These are phyloP conservation scores for Apiosordaria backusii DNA, from an alignment of 495 filamentous ascomycete genomes.

Conservation along the genomic window DNA sequence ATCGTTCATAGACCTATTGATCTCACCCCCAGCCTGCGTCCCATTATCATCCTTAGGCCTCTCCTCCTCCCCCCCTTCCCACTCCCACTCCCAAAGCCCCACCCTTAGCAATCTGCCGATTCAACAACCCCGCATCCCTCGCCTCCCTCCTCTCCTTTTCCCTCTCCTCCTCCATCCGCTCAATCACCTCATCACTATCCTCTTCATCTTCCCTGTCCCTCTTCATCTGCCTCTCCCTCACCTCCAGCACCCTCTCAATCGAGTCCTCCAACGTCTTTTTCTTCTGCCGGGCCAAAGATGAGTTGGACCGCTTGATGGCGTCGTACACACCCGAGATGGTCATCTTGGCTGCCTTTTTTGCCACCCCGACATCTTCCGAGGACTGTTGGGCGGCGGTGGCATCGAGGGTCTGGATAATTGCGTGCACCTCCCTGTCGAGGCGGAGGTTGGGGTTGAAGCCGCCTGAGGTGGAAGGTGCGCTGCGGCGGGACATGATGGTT, in stretches of 20 bases:
- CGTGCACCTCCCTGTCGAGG: constrained; percentile 56
- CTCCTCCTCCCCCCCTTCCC: constrained; percentile 9
- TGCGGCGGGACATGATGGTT: not conserved
- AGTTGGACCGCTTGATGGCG: constrained; percentile 77
- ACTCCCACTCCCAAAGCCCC: constrained; percentile 46
- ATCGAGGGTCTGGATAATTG: constrained; percentile 68
- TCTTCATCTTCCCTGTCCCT: constrained; percentile 35
- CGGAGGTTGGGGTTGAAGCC: constrained; percentile 28
- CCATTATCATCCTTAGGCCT: constrained; percentile 4
- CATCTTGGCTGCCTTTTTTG: constrained; percentile 31
- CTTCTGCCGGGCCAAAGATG: constrained; percentile 72
- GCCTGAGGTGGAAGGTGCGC: constrained; percentile 1
- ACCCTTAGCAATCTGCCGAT: constrained; percentile 52
- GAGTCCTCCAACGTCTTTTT: constrained; percentile 79
- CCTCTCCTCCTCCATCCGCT: constrained; percentile 45
- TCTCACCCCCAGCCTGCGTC: not conserved
- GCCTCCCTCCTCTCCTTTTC: constrained; percentile 23
- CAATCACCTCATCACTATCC: constrained; percentile 62
- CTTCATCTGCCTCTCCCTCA: constrained; percentile 63
- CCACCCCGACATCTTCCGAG: constrained; percentile 32
- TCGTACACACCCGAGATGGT: constrained; percentile 67
- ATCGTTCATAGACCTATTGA: too few relatives aligned
- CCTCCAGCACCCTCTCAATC: constrained; percentile 77
- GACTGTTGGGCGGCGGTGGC: constrained; percentile 22
- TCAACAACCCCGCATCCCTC: constrained; percentile 28